Evolutionary conservation across 352 stramenopile genomes (phyloP).

Genomic region (Salisapilia sapeloensis): DNA sequence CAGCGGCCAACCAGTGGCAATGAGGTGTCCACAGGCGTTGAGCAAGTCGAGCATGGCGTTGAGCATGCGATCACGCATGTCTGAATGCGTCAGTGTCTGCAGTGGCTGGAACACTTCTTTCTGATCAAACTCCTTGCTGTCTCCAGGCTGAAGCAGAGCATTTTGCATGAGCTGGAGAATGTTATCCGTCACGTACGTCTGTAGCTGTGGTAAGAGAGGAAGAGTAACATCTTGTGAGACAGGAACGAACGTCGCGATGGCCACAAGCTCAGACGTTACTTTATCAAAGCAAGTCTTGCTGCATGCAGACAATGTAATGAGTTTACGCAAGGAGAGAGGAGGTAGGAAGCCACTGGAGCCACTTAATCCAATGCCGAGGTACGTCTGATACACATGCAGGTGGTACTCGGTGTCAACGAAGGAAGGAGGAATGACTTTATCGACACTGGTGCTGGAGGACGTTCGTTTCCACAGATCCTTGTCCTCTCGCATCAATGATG

Average conservation of each 20-base stretch:
- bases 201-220: slow-evolving; percentile 45
- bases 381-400: slow-evolving; percentile 71
- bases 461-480: slow-evolving; percentile 8
- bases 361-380: slow-evolving; percentile 41
- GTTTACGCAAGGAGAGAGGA: slow-evolving; percentile 64
- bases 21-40: slow-evolving; percentile 53
- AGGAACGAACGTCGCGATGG: slow-evolving; percentile 46
- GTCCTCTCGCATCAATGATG: slow-evolving; percentile 6
- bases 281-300: slow-evolving; percentile 61
- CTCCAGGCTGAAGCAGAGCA: slow-evolving; percentile 19
- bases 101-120: slow-evolving; percentile 48
- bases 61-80: slow-evolving; percentile 62
- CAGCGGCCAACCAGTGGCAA: slow-evolving; percentile 50
- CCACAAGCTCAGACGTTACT: slow-evolving; percentile 51
- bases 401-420: slow-evolving; percentile 41
- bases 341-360: slow-evolving; percentile 41
- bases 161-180: slow-evolving; percentile 69
- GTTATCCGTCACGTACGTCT: slow-evolving; percentile 59
- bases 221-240: slow-evolving; percentile 28
- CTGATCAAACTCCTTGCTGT: slow-evolving; percentile 45
- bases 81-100: slow-evolving; percentile 34
- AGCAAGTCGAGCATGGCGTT: slow-evolving; percentile 59
- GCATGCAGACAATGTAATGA: slow-evolving; percentile 54
- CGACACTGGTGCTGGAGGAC: slow-evolving; percentile 1
- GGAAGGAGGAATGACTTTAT: slow-evolving; percentile 15